Percentiles rank a stretch among this genome's conserved stretches.
Conservation (phyloP, 2,329 filamentous ascomycete species). For the Clarireedia monteithiana region DNA sequence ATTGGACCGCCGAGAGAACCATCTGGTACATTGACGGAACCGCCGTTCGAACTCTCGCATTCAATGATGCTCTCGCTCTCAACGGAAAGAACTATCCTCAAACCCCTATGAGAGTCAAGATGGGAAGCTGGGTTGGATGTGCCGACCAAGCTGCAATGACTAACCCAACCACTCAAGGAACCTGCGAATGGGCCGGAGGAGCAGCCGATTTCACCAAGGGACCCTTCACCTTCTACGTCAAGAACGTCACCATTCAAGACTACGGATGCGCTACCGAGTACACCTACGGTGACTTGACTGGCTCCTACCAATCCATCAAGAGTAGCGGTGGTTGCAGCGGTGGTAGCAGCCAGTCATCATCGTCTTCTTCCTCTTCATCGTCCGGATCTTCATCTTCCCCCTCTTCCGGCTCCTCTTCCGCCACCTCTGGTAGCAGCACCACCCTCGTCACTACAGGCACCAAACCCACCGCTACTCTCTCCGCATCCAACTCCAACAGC, state of each 20-base stretch:
- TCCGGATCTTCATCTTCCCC: background rate
- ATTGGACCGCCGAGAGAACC: slow-evolving; percentile 54
- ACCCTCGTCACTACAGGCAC: slow-evolving; percentile 6
- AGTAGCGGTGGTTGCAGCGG: slow-evolving; percentile 21
- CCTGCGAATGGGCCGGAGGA: slow-evolving; percentile 61
- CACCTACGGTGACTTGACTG: slow-evolving; percentile 40
- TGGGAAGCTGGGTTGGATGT: slow-evolving; percentile 46
- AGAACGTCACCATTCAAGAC: slow-evolving; percentile 42
- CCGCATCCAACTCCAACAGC: slow-evolving; percentile 4
- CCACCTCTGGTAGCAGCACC: background rate
- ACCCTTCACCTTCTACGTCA: slow-evolving; percentile 45
- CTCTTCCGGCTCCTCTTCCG: slow-evolving; percentile 6
- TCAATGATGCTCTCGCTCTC: slow-evolving; percentile 37
- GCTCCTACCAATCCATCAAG: slow-evolving; percentile 41
- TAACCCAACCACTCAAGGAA: slow-evolving; percentile 42
- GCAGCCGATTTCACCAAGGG: slow-evolving; percentile 36
- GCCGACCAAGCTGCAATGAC: slow-evolving; percentile 31
- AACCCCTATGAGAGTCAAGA: slow-evolving; percentile 59
- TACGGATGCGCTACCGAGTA: slow-evolving; percentile 42
- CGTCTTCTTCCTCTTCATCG: background rate
- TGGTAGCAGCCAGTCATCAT: slow-evolving; percentile 4
- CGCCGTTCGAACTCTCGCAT: slow-evolving; percentile 39
- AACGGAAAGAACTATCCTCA: slow-evolving; percentile 55
- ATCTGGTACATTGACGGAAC: slow-evolving; percentile 51
- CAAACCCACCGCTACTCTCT: background rate